A percentile compares a stretch with the other conserved stretches of the same genome.
Evolutionary conservation across 768 basidiomycete species (phyloP).

Genomic region (Hypholoma sublateritium): DNA sequence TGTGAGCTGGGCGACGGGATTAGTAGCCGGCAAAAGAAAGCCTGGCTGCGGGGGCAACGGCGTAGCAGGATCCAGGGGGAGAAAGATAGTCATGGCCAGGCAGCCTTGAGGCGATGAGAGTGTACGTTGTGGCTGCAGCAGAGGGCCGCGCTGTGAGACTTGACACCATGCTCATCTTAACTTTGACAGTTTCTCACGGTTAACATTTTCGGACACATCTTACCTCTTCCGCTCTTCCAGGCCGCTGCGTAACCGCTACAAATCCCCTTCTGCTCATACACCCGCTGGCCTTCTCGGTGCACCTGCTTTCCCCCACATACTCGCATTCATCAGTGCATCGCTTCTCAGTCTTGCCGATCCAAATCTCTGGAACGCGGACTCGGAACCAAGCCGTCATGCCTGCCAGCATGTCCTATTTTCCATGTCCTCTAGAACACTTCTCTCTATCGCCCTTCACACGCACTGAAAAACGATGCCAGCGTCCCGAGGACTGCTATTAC

Average conservation of each 20-base stretch:
- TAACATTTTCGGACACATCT: neutral
- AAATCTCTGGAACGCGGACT: too few species aligned
- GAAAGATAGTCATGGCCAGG: constrained; percentile 57
- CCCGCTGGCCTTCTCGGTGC: neutral
- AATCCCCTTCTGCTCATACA: neutral
- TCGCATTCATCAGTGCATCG: too few species aligned
- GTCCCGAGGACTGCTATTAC: neutral
- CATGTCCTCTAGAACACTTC: too few species aligned
- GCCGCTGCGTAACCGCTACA: neutral
- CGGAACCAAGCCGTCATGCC: too few species aligned
- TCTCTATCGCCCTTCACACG: neutral
- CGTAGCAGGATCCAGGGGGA: constrained; percentile 54
- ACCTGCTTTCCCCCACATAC: neutral
- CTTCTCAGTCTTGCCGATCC: too few species aligned
- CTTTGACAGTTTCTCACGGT: constrained; percentile 7
- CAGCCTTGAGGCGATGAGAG: constrained; percentile 13
- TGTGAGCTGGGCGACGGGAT: constrained; percentile 46
- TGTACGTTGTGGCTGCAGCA: constrained; percentile 13
- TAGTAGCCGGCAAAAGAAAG: constrained; percentile 50
- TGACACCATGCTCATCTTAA: constrained; percentile 1
- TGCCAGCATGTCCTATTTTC: too few species aligned
- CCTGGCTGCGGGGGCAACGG: constrained; percentile 51
- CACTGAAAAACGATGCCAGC: neutral
- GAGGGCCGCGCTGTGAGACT: constrained; percentile 4
- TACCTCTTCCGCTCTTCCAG: neutral